Conservation (phyloP, 805 yeast genomes). For the Pichia gijzeniarum region DNA sequence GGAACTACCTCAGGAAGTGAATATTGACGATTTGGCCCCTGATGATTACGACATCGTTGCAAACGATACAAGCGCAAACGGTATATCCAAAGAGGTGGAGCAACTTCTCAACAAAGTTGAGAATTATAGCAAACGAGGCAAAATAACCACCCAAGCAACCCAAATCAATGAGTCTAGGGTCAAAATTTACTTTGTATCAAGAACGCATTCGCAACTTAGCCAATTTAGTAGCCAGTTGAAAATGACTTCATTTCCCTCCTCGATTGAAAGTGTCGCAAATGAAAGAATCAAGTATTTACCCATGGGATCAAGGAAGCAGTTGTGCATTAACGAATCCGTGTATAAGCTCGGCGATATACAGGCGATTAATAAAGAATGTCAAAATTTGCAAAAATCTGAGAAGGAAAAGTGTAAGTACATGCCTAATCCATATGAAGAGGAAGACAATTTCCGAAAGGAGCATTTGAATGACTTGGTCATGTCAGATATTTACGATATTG, state of each 20-base stretch:
- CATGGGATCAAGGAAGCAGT: constrained; percentile 76
- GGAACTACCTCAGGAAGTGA: not conserved
- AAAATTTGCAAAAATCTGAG: constrained; percentile 50
- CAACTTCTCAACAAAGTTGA: constrained; percentile 40
- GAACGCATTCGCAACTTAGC: constrained; percentile 85
- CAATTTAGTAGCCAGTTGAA: constrained; percentile 74
- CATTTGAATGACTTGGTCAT: constrained; percentile 51
- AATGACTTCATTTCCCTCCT: constrained; percentile 57
- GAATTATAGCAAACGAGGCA: constrained; percentile 11
- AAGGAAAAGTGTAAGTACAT: constrained; percentile 36
- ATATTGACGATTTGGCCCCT: constrained; percentile 15
- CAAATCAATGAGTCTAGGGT: constrained; percentile 30
- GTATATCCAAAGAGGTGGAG: constrained; percentile 42
- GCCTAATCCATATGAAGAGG: constrained; percentile 30
- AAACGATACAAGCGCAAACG: constrained; percentile 19
- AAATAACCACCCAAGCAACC: constrained; percentile 2
- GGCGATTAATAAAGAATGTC: constrained; percentile 73
- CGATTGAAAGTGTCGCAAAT: constrained; percentile 32
- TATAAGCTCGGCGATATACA: constrained; percentile 39
- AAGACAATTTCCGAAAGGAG: constrained; percentile 28
- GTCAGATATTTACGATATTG: constrained; percentile 64
- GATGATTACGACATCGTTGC: constrained; percentile 30
- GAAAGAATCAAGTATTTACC: constrained; percentile 67
- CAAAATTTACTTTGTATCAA: constrained; percentile 64
- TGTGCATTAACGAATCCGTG: constrained; percentile 69